Base-by-base conservation (phyloP, 1,284 basidiomycete genomes). In the Cystobasidium slooffiae region DNA sequence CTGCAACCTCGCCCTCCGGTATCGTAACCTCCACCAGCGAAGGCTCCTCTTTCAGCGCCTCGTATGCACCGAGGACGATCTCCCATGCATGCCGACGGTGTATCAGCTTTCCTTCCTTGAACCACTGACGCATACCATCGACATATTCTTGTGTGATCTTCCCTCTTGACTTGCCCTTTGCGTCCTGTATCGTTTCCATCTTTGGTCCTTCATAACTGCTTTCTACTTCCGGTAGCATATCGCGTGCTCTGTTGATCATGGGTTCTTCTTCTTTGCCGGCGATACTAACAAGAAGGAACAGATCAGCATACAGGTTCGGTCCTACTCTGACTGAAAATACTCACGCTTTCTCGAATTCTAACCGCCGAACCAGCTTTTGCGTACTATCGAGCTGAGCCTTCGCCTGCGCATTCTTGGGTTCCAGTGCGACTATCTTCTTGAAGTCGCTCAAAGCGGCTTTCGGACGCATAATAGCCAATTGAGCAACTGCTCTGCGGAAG, bases 31-130 rank as follows among this genome's bases (percentile, higher is more conserved):
- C 88, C 18, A 97, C 93, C 80, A 99, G 79, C 77, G 89, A 92
- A 74, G 90, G 88, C 81, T 97, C 94, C 78, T 89, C 86, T 41
- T 86, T 84, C 78, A 99, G 89, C 7, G 88, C 84, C 20, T 88
- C 87, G 80, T 92, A 88, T 74, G 92, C 94, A 39, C 93, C 94
- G 12, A 99, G 86, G 39, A 95, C 87, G 79, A 99, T 97, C 84
- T 98, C 93, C 94, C 94, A 98, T 37, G 91, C 93, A 76, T 94
- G 91, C 78, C 79, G 37, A 79, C 68, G 82, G 93, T 86, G 83
- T 89, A 89, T 5, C 37, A 90, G 87, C 82, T 95, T 95, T 31
- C 93, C 93, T 56, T 89, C 87, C 84, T 96, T 97, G 85, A 97
- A 98, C 88, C 89, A 92, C 78, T 90, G 85, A 61, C 98, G 88